Evolutionary conservation across 805 yeast species (phyloP).

Genomic region (Saccharomycopsis microspora): DNA sequence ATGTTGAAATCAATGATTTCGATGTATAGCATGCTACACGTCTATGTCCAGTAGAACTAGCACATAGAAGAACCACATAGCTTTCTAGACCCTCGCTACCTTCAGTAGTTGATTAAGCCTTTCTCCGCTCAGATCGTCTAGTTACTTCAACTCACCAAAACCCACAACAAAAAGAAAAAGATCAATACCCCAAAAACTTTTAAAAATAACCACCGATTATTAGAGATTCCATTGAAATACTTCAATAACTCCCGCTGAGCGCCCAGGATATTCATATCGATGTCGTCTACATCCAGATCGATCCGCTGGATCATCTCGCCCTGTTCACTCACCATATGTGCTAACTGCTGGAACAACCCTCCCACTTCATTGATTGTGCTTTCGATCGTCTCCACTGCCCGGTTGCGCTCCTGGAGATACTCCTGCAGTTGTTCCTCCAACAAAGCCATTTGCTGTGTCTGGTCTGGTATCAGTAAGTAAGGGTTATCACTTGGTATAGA

Average conservation of each 20-base stretch:
- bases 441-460: slow-evolving; percentile 70
- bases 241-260: slow-evolving; percentile 91
- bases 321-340: slow-evolving; percentile 96
- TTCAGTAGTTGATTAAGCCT: neutral
- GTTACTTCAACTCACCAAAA: slow-evolving; percentile 44
- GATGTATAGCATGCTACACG: neutral
- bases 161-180: slow-evolving; percentile 69
- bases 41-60: neutral
- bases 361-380: slow-evolving; percentile 97
- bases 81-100: neutral
- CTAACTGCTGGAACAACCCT: slow-evolving; percentile 83
- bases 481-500: slow-evolving; percentile 29
- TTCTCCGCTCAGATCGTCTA: no score
- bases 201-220: slow-evolving; percentile 85
- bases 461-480: slow-evolving; percentile 66
- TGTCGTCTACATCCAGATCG: slow-evolving; percentile 91
- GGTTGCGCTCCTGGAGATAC: slow-evolving; percentile 72
- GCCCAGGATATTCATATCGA: slow-evolving; percentile 77
- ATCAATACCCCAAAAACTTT: slow-evolving; percentile 83
- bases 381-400: slow-evolving; percentile 94
- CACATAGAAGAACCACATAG: neutral
- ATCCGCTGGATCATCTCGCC: slow-evolving; percentile 93
- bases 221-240: slow-evolving; percentile 78
- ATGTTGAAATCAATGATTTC: no score
- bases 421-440: slow-evolving; percentile 69